Conservation (phyloP, 768 basidiomycete species). For the Rhodotorula toruloides region DNA sequence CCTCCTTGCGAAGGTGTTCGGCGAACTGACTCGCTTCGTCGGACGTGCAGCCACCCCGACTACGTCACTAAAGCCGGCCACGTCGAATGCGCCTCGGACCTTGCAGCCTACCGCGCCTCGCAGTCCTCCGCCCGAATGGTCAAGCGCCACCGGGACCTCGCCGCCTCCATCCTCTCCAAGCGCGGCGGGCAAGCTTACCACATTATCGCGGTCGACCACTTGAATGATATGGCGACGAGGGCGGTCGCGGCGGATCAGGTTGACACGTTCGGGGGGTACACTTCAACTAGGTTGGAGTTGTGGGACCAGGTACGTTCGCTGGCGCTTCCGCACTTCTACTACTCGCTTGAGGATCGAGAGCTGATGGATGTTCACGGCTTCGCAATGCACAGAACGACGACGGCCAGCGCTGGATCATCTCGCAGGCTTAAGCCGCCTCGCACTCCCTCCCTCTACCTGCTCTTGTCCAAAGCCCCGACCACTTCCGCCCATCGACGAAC, state of each 20-base stretch:
- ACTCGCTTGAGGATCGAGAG: no score
- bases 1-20: no score
- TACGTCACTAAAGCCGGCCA: slow-evolving; percentile 26
- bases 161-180: slow-evolving; percentile 16
- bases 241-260: slow-evolving; percentile 11
- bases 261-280: slow-evolving; percentile 26
- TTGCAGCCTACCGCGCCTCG: slow-evolving; percentile 25
- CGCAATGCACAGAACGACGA: background rate
- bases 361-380: background rate
- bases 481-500: background rate
- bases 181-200: slow-evolving; percentile 19
- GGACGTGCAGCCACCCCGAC: slow-evolving; percentile 9
- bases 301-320: slow-evolving; percentile 9
- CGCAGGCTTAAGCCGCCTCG: slow-evolving; percentile 4
- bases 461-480: background rate
- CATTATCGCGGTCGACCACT: slow-evolving; percentile 34
- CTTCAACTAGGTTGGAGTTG: slow-evolving; percentile 17
- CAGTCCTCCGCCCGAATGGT: slow-evolving; percentile 11
- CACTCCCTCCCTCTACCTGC: background rate
- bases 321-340: no score
- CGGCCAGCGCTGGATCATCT: slow-evolving; percentile 27
- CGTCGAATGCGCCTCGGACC: slow-evolving; percentile 33
- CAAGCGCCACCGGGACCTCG: slow-evolving; percentile 24
- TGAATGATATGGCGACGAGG: slow-evolving; percentile 32
- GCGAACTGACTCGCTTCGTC: background rate